Evolutionary conservation across 208 protist species (phyloP).

Genomic region (Leishmania turanica): DNA sequence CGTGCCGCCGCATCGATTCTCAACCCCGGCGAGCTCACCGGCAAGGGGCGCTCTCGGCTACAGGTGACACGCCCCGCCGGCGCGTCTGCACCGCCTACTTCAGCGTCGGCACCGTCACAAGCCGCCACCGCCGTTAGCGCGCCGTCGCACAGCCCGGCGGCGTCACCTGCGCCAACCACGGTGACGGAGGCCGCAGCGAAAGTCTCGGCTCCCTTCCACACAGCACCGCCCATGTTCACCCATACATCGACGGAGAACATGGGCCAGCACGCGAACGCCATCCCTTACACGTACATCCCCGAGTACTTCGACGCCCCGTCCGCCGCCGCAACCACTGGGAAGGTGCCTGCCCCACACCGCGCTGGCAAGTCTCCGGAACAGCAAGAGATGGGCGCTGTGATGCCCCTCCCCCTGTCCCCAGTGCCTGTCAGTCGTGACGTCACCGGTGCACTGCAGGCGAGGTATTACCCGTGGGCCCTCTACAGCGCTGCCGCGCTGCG

Average conservation of each 20-base stretch:
- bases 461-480: conserved; percentile 29
- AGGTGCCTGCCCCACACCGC: neutral
- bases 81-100: neutral
- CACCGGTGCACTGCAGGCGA: conserved; percentile 8
- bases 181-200: neutral
- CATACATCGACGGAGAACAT: conserved; percentile 26
- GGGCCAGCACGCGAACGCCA: conserved; percentile 20
- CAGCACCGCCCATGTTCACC: conserved; percentile 24
- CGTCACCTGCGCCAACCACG: neutral
- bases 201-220: conserved; percentile 18
- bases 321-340: neutral
- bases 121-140: neutral
- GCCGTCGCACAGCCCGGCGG: neutral
- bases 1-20: conserved; percentile 21
- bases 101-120: neutral
- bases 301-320: conserved; percentile 23
- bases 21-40: neutral
- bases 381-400: conserved; percentile 3
- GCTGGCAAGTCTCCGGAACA: neutral
- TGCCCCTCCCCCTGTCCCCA: conserved; percentile 26
- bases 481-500: neutral
- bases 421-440: conserved; percentile 13
- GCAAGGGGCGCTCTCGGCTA: neutral
- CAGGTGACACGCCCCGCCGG: neutral
- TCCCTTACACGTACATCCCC: conserved; percentile 27